These are phyloP conservation scores for Globisporangium emineosum DNA, from an alignment of 352 stramenopile species.

Conservation along the genomic window DNA sequence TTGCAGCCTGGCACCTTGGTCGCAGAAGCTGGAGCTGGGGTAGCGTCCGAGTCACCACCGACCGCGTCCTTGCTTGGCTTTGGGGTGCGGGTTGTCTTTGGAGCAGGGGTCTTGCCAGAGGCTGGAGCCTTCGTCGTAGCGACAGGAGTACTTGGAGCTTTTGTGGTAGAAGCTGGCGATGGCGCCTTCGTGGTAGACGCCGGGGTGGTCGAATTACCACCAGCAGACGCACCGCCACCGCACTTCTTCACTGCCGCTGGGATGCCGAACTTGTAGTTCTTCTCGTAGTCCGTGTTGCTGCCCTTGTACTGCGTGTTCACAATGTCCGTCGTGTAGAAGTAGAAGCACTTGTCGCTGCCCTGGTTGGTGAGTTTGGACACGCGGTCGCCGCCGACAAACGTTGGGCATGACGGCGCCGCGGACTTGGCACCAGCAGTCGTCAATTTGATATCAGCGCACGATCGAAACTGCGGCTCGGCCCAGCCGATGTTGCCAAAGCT, in stretches of 20 bases:
- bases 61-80: no score
- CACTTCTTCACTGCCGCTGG: constrained; percentile 42
- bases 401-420: constrained; percentile 34
- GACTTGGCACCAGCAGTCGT: constrained; percentile 31
- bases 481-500: constrained; percentile 48
- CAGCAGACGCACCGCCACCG: constrained; percentile 21
- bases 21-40: no score
- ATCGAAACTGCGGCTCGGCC: no score
- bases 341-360: constrained; percentile 43
- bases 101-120: no score
- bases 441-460: constrained; percentile 55
- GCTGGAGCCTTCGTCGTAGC: no score
- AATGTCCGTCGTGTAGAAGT: constrained; percentile 56
- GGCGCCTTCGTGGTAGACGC: no score
- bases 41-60: no score
- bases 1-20: no score
- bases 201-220: no score
- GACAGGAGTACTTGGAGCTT: no score
- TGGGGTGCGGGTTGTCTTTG: no score
- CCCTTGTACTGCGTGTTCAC: constrained; percentile 40
- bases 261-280: constrained; percentile 48
- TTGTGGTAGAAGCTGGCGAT: no score
- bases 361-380: constrained; percentile 49
- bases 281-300: constrained; percentile 34
- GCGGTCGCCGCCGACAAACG: constrained; percentile 49